Evolutionary conservation across 371 early-diverging fungal species (phyloP).

Genomic region (Dinochytrium kinnereticum): DNA sequence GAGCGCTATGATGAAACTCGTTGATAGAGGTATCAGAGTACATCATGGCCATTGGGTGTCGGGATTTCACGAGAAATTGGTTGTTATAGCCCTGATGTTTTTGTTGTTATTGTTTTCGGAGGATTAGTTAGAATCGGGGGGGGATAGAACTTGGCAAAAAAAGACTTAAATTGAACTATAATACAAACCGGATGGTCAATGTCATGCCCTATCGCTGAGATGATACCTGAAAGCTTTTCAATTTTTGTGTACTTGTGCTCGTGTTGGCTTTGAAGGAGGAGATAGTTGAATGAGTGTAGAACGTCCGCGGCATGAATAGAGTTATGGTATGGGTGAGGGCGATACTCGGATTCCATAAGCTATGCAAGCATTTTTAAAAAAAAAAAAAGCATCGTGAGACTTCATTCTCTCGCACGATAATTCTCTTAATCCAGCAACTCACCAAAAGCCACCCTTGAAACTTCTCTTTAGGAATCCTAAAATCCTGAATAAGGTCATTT

Average conservation of each 20-base stretch:
- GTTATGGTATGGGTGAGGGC: constrained; percentile 60
- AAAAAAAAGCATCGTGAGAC: background rate
- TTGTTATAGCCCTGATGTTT: constrained; percentile 56
- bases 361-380: constrained; percentile 15
- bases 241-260: constrained; percentile 35
- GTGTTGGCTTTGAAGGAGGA: constrained; percentile 36
- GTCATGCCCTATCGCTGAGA: constrained; percentile 57
- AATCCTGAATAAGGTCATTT: constrained; percentile 30
- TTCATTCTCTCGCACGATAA: background rate
- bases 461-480: constrained; percentile 34
- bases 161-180: no score
- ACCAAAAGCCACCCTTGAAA: constrained; percentile 49
- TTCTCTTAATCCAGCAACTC: no score
- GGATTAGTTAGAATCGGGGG: background rate
- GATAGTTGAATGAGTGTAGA: constrained; percentile 54
- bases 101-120: no score
- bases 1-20: constrained; percentile 50
- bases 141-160: background rate
- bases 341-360: constrained; percentile 49
- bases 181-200: constrained; percentile 55
- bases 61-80: constrained; percentile 50
- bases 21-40: constrained; percentile 50
- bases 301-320: constrained; percentile 64
- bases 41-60: constrained; percentile 49
- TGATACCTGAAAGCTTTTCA: constrained; percentile 48